A percentile compares a stretch with the other conserved stretches of the same genome.
Evolutionary conservation across 2,329 filamentous ascomycete genomes (phyloP).

Genomic region (Colletotrichum euphorbiae): DNA sequence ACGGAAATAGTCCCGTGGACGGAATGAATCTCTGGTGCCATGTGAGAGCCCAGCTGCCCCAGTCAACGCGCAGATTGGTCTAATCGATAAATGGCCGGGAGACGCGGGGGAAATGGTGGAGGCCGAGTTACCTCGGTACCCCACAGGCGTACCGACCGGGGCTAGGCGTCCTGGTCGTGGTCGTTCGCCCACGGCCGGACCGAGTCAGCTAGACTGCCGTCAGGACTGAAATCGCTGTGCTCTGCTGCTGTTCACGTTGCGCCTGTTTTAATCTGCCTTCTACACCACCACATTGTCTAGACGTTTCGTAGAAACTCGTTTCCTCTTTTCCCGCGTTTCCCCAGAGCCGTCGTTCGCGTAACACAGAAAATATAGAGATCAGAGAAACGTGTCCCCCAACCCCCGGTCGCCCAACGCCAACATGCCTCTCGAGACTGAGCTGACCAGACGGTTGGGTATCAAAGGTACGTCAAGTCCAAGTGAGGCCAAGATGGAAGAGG

Average conservation of each 20-base stretch:
- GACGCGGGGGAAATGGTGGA: constrained; percentile 37
- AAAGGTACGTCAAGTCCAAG: constrained; percentile 49
- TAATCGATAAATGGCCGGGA: constrained; percentile 31
- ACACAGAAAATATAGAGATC: constrained; percentile 15
- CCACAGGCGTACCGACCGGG: constrained; percentile 21
- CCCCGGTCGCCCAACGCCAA: constrained; percentile 48
- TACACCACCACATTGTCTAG: constrained; percentile 12
- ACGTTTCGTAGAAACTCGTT: constrained; percentile 1
- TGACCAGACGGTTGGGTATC: constrained; percentile 70
- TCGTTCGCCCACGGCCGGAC: constrained; percentile 22
- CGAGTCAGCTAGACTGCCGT: constrained; percentile 38
- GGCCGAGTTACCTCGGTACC: constrained; percentile 39
- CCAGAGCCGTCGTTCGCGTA: constrained; percentile 11
- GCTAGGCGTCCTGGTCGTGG: constrained; percentile 17
- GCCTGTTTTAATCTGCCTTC: background rate
- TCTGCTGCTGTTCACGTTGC: background rate
- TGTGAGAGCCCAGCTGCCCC: constrained; percentile 23
- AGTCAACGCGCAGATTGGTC: background rate
- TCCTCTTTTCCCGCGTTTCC: constrained; percentile 8
- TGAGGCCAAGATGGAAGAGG: background rate
- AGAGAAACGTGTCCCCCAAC: constrained; percentile 23
- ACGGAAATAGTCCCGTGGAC: constrained; percentile 33
- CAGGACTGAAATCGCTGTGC: constrained; percentile 5
- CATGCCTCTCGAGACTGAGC: constrained; percentile 69
- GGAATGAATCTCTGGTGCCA: constrained; percentile 27